Evolutionary conservation across 768 basidiomycete genomes (phyloP), one percentile per base, ranked within the genome.

Genomic region (Collybiopsis confluens): DNA sequence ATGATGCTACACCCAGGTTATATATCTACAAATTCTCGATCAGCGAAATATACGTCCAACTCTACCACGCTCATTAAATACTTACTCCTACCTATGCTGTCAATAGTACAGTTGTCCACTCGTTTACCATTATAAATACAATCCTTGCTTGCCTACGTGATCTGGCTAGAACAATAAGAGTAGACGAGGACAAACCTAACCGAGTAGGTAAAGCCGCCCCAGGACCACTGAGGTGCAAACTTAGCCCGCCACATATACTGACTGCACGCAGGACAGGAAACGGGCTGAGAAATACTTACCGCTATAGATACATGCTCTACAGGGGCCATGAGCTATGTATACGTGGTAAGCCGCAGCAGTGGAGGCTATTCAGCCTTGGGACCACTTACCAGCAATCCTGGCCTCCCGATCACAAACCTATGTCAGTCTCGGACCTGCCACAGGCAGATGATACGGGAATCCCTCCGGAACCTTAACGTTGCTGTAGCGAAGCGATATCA

Each of bases 351-450:
- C 43, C 43, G 24, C 43, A 45, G 24, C 27, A 26, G 43, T 45
- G 43, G 43, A n/a, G 43, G 43, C 43, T 45, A 45, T 45, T 45
- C 27, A 45, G 43, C 24, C 43, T 26, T 15, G 43, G 16, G 43
- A 45, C 3, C 43, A 45, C 20, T 26, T 15, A 26, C 43, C 43
- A 45, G 43, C 43, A 26, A 45, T 45, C 43, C 43, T 45, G 43
- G 43, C 23, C 6, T 45, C 43, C 43, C 11, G 23, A 45, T 26
- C 8, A 27, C 3, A 4, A 26, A 4, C 2, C 15, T 11, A 26
- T 20, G 18, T 2, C 20, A 43, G 21, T 20, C 42, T 43, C 42
- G 42, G 42, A 21, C 23, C 21, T 26, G 23, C 23, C 27, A 2
- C 13, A 4, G 3, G 6, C 3, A 11, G 15, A 23, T 4, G 43